phyloP scores from a whole-genome alignment of 768 basidiomycete genomes.

The Dendrothele bispora region DNA sequence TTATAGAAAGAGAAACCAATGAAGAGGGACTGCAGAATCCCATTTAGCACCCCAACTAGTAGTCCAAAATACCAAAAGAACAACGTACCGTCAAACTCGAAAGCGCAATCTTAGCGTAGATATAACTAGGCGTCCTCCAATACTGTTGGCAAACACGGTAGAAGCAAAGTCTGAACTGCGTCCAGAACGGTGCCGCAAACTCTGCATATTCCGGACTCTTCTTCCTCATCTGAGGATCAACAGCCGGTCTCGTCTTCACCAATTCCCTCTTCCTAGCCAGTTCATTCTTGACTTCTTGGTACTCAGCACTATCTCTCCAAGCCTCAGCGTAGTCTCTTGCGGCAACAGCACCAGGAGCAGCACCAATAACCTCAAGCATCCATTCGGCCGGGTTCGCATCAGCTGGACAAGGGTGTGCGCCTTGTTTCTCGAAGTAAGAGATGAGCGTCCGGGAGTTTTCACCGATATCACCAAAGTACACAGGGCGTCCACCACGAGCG shows the following conservation, averaged over 20 bases:
- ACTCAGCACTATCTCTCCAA: conserved; percentile 40
- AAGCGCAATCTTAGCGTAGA: conserved; percentile 19
- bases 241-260: conserved; percentile 11
- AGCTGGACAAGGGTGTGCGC: conserved; percentile 47
- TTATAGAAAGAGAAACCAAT: conserved; percentile 32
- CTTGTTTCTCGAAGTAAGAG: conserved; percentile 60
- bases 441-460: conserved; percentile 48
- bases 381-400: conserved; percentile 64
- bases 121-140: conserved; percentile 26
- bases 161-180: conserved; percentile 20
- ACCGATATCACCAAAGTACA: conserved; percentile 63
- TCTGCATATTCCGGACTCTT: conserved; percentile 13
- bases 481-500: conserved; percentile 51
- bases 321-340: conserved; percentile 38
- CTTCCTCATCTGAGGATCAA: conserved; percentile 4
- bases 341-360: conserved; percentile 38
- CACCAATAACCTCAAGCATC: conserved; percentile 45
- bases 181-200: conserved; percentile 22
- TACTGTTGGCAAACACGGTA: conserved; percentile 28
- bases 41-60: not conserved
- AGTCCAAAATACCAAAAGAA: not conserved
- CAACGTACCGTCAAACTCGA: conserved; percentile 8
- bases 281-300: conserved; percentile 32
- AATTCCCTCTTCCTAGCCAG: conserved; percentile 26
- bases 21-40: conserved; percentile 15